Evolutionary conservation across 2,329 filamentous ascomycete genomes (phyloP), one percentile per base, ranked within the genome.

Genomic region (Malbranchea zuffiana): DNA sequence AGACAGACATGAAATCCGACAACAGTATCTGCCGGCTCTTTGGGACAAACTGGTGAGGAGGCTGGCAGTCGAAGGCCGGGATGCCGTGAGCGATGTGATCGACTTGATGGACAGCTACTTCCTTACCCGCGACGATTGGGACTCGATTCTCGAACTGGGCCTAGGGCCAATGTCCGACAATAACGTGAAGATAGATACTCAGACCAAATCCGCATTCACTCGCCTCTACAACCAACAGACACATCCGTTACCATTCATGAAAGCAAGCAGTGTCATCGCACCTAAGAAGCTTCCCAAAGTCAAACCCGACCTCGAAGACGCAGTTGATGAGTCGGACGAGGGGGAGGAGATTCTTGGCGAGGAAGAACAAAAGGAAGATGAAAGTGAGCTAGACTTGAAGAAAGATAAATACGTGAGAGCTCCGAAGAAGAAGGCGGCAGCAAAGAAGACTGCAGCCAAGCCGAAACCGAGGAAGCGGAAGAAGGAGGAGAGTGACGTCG

Each of bases 51-150:
- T 88, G 15, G 71, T 94, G 46, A 78, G 81, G 49, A 72, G 75
- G 41, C 66, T 98, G 37, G 74, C 85, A 50, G 57, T 66, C 0
- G 79, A 92, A 40, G 90, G 90, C 49, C 90, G 84, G 51, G 86
- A 92, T 1, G 73, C 74, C 5, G 80, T 95, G 3, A 71, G 74
- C 1, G 79, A 82, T 2, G 80, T 95, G 37, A 98, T 98, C 52
- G 76, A 90, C 37, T 69, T 95, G 37, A 96, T 98, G 90, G 90
- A 98, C 55, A 86, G 80, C 55, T 98, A 98, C 62, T 98, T 80
- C 59, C 68, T 98, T 40, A 96, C 90, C 1, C 80, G 82, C 44
- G 90, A 98, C 16, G 90, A 98, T 56, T 93, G 88, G 59, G 90
- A 98, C 54, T 81, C 79, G 6, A 85, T 98, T 50, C 71, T 86